Evolutionary conservation across 495 filamentous ascomycete genomes (phyloP).

Genomic region (Choiromyces venosus): DNA sequence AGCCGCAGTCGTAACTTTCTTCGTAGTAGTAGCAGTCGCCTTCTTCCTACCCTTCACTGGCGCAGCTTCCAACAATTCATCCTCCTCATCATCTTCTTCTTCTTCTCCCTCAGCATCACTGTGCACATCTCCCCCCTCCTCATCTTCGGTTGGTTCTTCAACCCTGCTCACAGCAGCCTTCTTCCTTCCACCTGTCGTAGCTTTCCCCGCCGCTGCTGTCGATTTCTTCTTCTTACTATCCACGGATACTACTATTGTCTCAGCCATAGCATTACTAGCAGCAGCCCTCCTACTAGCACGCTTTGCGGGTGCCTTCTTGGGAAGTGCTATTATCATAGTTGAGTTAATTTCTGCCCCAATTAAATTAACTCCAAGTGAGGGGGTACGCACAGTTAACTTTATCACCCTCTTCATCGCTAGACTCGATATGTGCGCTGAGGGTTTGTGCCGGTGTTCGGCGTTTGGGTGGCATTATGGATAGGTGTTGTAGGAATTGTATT

Average conservation of each 20-base stretch:
- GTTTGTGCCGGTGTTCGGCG: constrained; percentile 18
- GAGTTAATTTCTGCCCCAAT: neutral
- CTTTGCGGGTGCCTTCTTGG: constrained; percentile 15
- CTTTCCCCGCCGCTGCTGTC: constrained; percentile 4
- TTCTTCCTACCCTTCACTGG: neutral
- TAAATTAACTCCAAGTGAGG: neutral
- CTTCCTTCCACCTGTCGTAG: constrained; percentile 17
- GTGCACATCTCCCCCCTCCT: constrained; percentile 24
- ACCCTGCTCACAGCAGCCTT: neutral
- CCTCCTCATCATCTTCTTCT: constrained; percentile 13
- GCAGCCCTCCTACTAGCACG: constrained; percentile 1
- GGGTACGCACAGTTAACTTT: constrained; percentile 17
- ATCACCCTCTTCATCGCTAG: constrained; percentile 11
- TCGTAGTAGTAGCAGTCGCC: constrained; percentile 3
- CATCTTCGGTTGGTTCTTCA: constrained; percentile 22
- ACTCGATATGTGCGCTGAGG: constrained; percentile 13
- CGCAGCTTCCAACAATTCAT: constrained; percentile 12
- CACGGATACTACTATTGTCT: neutral
- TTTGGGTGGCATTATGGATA: constrained; percentile 26
- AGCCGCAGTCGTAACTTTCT: constrained; percentile 9
- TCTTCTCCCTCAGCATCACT: constrained; percentile 20
- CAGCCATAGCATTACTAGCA: neutral
- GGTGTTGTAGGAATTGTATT: neutral
- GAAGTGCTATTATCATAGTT: constrained; percentile 6
- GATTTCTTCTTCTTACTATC: constrained; percentile 14